phyloP scores from a whole-genome alignment of 306 rosid species.

The Begonia fuchsioides region DNA sequence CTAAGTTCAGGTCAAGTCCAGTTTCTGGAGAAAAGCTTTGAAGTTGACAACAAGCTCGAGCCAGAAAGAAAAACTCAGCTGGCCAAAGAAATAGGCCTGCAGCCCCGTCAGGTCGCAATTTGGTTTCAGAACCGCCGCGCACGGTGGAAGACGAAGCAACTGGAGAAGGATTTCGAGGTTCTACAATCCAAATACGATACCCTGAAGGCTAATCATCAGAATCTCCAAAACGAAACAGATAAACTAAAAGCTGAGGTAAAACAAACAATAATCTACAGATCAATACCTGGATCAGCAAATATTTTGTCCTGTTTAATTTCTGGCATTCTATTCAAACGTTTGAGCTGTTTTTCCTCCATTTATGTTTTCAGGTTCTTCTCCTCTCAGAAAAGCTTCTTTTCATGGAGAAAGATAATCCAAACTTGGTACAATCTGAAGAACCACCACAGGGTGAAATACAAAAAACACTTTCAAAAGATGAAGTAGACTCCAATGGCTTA shows the following conservation, averaged over 20 bases:
- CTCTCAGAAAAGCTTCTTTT: constrained; percentile 32
- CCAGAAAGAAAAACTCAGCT: constrained; percentile 61
- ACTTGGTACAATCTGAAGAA: constrained; percentile 17
- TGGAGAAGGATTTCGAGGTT: constrained; percentile 61
- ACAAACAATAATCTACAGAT: too few species aligned
- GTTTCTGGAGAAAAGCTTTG: constrained; percentile 84
- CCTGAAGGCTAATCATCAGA: constrained; percentile 44
- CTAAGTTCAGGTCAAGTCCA: constrained; percentile 48
- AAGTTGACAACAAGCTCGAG: constrained; percentile 71
- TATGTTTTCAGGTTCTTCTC: constrained; percentile 31
- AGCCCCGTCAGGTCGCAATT: constrained; percentile 93
- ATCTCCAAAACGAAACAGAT: constrained; percentile 46
- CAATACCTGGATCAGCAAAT: too few species aligned
- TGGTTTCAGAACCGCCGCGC: constrained; percentile 95
- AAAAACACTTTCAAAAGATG: constrained; percentile 33
- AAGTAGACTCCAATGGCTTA: constrained; percentile 34
- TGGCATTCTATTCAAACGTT: too few species aligned
- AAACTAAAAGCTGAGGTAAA: constrained; percentile 46
- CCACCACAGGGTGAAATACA: constrained; percentile 8
- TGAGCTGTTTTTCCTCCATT: too few species aligned
- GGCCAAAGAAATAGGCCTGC: constrained; percentile 70
- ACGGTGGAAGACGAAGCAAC: constrained; percentile 67
- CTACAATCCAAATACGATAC: constrained; percentile 29
- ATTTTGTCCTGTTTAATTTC: too few species aligned
- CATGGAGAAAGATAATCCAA: constrained; percentile 23